Conservation (phyloP, 2,329 filamentous ascomycete species). For the Cladosporium sp. region DNA sequence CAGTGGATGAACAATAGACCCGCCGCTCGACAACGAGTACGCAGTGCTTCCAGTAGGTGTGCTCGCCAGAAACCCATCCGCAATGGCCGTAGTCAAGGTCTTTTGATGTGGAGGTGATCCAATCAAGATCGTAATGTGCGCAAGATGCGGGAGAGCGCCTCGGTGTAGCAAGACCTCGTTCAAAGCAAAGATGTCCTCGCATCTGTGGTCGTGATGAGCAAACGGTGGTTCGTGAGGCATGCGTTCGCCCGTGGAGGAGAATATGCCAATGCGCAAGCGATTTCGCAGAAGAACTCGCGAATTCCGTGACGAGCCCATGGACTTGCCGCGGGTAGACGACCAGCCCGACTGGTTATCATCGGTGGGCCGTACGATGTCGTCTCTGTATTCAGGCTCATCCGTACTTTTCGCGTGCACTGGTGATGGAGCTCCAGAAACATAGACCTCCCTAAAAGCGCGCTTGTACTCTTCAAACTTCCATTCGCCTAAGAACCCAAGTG, state of each 20-base stretch:
- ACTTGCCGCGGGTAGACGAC: conserved; percentile 72
- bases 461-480: conserved; percentile 96
- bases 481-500: conserved; percentile 88
- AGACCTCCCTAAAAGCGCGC: conserved; percentile 84
- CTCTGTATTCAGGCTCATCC: conserved; percentile 18
- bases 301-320: conserved; percentile 68
- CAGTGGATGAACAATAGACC: conserved; percentile 88
- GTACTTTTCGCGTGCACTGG: conserved; percentile 19
- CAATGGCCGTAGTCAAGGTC: conserved; percentile 88
- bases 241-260: conserved; percentile 61
- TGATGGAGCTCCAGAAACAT: conserved; percentile 66
- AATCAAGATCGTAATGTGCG: conserved; percentile 86
- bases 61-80: conserved; percentile 89
- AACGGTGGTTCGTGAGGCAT: conserved; percentile 33
- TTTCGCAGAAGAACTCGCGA: conserved; percentile 84
- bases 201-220: conserved; percentile 28
- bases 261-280: conserved; percentile 80
- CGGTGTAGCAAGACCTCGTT: conserved; percentile 95
- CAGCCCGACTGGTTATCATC: conserved; percentile 49
- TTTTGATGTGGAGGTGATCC: conserved; percentile 57
- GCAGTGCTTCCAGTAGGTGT: conserved; percentile 94
- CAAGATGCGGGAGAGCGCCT: conserved; percentile 82
- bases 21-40: conserved; percentile 89
- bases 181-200: conserved; percentile 64
- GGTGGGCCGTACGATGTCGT: conserved; percentile 14